Conservation (phyloP, 169 alveolate species). For the Babesia bigemina region DNA sequence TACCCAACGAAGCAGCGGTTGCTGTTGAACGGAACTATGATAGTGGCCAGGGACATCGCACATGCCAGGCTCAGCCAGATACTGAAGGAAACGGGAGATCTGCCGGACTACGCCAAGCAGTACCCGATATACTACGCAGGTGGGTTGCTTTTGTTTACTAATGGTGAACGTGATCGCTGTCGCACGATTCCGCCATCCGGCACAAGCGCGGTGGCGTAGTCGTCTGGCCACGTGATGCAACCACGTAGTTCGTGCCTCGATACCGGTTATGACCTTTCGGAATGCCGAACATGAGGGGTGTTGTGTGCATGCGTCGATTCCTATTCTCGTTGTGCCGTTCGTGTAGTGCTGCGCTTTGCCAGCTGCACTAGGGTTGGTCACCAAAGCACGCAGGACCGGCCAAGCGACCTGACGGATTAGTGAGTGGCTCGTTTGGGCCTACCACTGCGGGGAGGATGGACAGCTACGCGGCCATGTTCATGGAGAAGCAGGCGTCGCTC, state of each 20-base stretch:
- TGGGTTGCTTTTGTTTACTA: not conserved
- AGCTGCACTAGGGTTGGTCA: not conserved
- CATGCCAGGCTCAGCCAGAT: constrained; percentile 82
- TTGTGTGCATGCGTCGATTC: not conserved
- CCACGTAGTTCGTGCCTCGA: no score
- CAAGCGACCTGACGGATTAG: constrained; percentile 84
- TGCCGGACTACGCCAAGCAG: constrained; percentile 83
- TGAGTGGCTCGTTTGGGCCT: constrained; percentile 89
- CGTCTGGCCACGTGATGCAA: no score
- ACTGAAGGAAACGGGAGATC: constrained; percentile 70
- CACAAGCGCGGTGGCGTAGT: not conserved
- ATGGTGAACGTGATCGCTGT: not conserved
- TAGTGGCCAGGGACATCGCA: constrained; percentile 90
- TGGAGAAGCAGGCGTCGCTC: constrained; percentile 81
- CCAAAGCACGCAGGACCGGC: constrained; percentile 74
- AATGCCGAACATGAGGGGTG: no score
- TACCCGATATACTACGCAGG: constrained; percentile 89
- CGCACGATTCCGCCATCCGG: not conserved
- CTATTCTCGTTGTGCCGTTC: not conserved
- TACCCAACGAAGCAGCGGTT: constrained; percentile 82
- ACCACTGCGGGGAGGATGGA: constrained; percentile 92
- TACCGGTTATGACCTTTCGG: no score
- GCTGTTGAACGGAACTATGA: constrained; percentile 76
- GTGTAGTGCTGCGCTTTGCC: not conserved
- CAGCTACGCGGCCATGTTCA: constrained; percentile 77